Conservation (phyloP, 768 basidiomycete genomes). For the Tulasnella sp. region DNA sequence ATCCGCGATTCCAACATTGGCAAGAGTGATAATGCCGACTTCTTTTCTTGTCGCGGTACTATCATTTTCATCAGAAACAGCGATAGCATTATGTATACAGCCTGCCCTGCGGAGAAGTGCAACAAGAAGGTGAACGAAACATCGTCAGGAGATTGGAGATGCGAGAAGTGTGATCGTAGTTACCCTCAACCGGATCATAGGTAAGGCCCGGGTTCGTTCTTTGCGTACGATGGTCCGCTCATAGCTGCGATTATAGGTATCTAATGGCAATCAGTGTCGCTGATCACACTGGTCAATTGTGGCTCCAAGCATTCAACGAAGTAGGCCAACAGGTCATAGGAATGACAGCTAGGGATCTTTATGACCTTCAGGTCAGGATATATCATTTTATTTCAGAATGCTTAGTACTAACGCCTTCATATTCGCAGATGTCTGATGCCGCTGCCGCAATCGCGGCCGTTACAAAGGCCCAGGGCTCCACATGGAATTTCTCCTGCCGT, state of each 20-base stretch:
- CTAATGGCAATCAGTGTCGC: constrained; percentile 75
- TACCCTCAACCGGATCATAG: constrained; percentile 64
- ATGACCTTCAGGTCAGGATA: constrained; percentile 48
- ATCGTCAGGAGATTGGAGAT: constrained; percentile 57
- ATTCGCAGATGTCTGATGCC: constrained; percentile 45
- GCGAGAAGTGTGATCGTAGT: constrained; percentile 79
- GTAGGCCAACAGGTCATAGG: constrained; percentile 65
- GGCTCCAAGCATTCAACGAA: constrained; percentile 95
- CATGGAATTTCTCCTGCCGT: constrained; percentile 71
- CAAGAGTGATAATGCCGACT: constrained; percentile 61
- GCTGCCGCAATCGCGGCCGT: constrained; percentile 44
- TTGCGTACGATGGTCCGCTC: background rate
- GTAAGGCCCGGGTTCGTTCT: constrained; percentile 29
- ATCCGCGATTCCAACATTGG: constrained; percentile 69
- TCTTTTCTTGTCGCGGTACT: constrained; percentile 69
- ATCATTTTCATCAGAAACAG: constrained; percentile 78
- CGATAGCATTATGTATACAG: constrained; percentile 80
- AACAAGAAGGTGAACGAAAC: constrained; percentile 77
- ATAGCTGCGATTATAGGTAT: constrained; percentile 35
- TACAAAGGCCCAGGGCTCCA: constrained; percentile 49
- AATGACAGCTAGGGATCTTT: constrained; percentile 63
- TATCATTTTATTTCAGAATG: background rate
- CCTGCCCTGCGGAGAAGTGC: constrained; percentile 67
- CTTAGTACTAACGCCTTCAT: constrained; percentile 10
- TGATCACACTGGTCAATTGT: constrained; percentile 81